Percentiles rank a stretch among this genome's conserved stretches.
phyloP scores from a whole-genome alignment of 2,329 filamentous ascomycete genomes.

The Pseudogymnoascus sp. region DNA sequence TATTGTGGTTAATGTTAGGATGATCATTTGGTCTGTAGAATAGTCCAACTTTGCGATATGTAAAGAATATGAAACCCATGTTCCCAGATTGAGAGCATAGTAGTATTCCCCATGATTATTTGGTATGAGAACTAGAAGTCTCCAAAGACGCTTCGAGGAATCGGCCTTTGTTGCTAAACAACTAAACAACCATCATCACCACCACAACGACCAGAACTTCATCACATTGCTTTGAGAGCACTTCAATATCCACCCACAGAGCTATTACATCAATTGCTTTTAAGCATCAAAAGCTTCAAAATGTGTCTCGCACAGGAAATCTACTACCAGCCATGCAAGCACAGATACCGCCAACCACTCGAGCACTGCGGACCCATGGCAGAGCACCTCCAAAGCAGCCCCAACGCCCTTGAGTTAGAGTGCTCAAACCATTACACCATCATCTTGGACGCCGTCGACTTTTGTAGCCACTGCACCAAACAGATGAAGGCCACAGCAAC shows the following conservation, averaged over 20 bases:
- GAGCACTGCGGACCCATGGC: neutral
- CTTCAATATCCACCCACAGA: neutral
- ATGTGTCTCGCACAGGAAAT: neutral
- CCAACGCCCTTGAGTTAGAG: too few species aligned
- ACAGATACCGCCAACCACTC: neutral
- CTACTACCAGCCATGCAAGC: neutral
- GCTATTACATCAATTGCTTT: neutral
- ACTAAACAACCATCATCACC: neutral
- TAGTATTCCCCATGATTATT: neutral
- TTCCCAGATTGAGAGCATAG: neutral
- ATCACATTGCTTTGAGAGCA: neutral
- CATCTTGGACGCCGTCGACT: neutral
- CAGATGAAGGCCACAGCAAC: neutral
- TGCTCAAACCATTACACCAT: neutral
- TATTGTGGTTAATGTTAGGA: neutral
- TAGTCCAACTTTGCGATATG: neutral
- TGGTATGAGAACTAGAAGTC: neutral
- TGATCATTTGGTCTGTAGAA: neutral
- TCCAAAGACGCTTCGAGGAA: neutral
- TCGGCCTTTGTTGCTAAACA: neutral
- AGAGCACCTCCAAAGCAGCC: neutral
- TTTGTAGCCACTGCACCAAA: neutral
- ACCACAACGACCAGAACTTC: neutral
- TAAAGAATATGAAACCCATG: neutral
- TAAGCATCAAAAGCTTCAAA: neutral